Evolutionary conservation across 2,329 filamentous ascomycete species (phyloP).

Genomic region (Colletotrichum horii): DNA sequence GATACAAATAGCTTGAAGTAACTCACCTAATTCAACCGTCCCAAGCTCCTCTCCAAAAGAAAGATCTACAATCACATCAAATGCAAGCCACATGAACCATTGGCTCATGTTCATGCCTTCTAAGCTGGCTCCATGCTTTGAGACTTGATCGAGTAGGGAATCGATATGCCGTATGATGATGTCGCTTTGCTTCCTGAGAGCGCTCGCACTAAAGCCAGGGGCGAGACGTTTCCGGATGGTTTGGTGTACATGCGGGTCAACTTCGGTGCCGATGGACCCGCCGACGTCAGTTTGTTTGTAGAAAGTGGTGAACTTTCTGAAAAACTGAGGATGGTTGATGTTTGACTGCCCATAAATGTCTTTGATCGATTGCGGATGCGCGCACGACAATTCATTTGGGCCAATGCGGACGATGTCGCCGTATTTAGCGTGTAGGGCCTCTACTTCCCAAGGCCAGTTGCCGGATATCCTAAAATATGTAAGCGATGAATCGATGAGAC

Average conservation of each 20-base stretch:
- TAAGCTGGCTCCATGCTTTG: neutral
- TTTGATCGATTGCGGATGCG: constrained; percentile 36
- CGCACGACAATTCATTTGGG: constrained; percentile 52
- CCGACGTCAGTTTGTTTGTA: constrained; percentile 23
- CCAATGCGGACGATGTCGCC: constrained; percentile 47
- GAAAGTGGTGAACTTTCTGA: constrained; percentile 5
- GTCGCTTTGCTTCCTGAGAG: constrained; percentile 26
- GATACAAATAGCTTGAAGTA: neutral
- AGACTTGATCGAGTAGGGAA: constrained; percentile 33
- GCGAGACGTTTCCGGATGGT: constrained; percentile 12
- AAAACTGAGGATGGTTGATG: constrained; percentile 22
- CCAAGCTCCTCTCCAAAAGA: constrained; percentile 32
- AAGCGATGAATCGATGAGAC: neutral
- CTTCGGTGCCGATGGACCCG: neutral
- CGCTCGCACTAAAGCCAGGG: constrained; percentile 26
- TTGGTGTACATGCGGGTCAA: neutral
- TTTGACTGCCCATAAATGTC: constrained; percentile 40
- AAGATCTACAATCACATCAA: constrained; percentile 34
- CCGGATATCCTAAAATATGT: neutral
- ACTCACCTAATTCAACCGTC: constrained; percentile 21
- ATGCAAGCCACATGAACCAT: constrained; percentile 32
- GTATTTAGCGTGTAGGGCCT: neutral
- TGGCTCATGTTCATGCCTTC: constrained; percentile 33
- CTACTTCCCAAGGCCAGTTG: neutral
- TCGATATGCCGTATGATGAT: constrained; percentile 41